A percentile compares a stretch with the other conserved stretches of the same genome.
These are phyloP conservation scores for Exophiala calicioides DNA, from an alignment of 2,329 filamentous ascomycete genomes.

Conservation along the genomic window DNA sequence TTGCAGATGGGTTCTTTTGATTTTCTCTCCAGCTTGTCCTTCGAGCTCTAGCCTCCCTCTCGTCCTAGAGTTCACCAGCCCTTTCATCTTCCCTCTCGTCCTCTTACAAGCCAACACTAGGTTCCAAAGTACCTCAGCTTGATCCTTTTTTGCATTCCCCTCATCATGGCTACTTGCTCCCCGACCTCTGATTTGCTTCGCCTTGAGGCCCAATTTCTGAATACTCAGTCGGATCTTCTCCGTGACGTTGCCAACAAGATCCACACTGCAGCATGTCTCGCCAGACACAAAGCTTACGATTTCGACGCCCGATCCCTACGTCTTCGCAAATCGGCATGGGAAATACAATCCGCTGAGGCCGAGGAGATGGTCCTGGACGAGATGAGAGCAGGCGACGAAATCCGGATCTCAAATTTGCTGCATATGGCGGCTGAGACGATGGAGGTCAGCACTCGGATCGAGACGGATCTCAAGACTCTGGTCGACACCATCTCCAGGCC, in stretches of 20 bases:
- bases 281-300: constrained; percentile 11
- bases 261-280: constrained; percentile 6
- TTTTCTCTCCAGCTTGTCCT: no score
- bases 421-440: constrained; percentile 3
- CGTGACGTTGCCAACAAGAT: constrained; percentile 6
- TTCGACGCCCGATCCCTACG: constrained; percentile 2
- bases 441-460: constrained; percentile 5
- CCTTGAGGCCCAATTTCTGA: constrained; percentile 9
- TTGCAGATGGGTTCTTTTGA: no score
- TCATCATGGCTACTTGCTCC: constrained; percentile 9
- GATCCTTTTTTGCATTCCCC: background rate
- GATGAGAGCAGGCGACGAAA: background rate
- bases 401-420: background rate
- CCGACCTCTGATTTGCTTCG: constrained; percentile 1
- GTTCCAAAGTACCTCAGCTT: no score
- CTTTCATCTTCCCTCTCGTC: background rate
- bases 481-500: constrained; percentile 3
- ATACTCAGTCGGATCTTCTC: constrained; percentile 11
- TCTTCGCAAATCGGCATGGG: constrained; percentile 13
- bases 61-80: no score
- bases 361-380: background rate
- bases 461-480: constrained; percentile 9
- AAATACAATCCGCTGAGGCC: background rate
- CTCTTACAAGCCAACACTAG: no score
- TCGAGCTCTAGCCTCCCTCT: no score